Conservation (phyloP, 2,329 filamentous ascomycete genomes). For the Fusarium sp. region DNA sequence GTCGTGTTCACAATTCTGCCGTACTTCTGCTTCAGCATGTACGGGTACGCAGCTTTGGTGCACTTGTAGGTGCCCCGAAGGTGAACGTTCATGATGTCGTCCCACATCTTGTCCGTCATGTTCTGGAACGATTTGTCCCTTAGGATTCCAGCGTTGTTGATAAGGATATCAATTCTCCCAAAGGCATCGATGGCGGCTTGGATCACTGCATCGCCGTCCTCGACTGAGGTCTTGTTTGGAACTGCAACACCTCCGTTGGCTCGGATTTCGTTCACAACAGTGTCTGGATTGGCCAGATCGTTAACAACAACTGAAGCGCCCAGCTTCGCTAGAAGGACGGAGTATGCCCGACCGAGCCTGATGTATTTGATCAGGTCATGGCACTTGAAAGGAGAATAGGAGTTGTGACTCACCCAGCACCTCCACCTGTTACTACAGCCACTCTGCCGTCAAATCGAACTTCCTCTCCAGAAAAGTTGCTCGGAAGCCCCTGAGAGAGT, state of each 20-base stretch:
- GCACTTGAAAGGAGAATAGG: conserved; percentile 51
- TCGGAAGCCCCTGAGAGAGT: conserved; percentile 50
- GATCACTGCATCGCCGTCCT: conserved; percentile 91
- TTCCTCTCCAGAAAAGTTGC: conserved; percentile 78
- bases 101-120: conserved; percentile 96
- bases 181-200: conserved; percentile 94
- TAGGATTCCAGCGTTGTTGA: conserved; percentile 99
- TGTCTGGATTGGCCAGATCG: conserved; percentile 92
- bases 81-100: conserved; percentile 92
- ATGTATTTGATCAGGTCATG: no score
- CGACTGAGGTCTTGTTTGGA: conserved; percentile 91
- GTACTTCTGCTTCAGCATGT: conserved; percentile 98
- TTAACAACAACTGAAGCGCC: conserved; percentile 93
- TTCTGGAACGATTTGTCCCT: conserved; percentile 98
- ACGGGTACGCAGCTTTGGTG: conserved; percentile 96
- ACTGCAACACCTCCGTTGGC: conserved; percentile 89
- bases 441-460: conserved; percentile 87
- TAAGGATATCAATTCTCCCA: conserved; percentile 91
- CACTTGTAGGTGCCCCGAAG: conserved; percentile 95
- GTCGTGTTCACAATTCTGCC: conserved; percentile 97
- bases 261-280: conserved; percentile 91
- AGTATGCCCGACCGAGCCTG: conserved; percentile 80
- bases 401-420: conserved; percentile 67
- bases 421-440: conserved; percentile 87
- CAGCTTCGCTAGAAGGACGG: conserved; percentile 85